Evolutionary conservation across 169 alveolate species (phyloP).

Genomic region (Cryptosporidium meleagridis): DNA sequence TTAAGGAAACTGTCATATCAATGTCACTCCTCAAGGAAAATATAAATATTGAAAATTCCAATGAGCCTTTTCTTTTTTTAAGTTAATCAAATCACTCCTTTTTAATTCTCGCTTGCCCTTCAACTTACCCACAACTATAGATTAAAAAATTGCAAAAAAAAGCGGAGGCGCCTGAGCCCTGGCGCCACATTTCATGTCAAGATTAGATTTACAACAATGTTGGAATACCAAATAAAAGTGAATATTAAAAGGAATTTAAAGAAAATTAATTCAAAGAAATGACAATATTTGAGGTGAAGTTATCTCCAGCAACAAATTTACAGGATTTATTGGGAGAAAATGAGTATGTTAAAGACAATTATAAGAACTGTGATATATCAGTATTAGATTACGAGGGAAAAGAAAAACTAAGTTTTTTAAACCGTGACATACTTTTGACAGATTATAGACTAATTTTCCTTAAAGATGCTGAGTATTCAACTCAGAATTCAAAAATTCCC

Average conservation of each 20-base stretch:
- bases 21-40: background rate
- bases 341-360: slow-evolving; percentile 33
- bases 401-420: background rate
- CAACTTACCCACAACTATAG: background rate
- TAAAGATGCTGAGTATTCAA: background rate
- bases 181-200: slow-evolving; percentile 13
- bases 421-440: slow-evolving; percentile 17
- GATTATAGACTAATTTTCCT: slow-evolving; percentile 18
- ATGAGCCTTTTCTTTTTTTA: background rate
- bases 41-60: background rate
- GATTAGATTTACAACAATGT: background rate
- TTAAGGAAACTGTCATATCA: slow-evolving; percentile 36
- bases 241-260: background rate
- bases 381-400: background rate
- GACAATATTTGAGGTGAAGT: background rate
- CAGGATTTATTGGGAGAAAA: slow-evolving; percentile 2
- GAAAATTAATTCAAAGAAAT: background rate
- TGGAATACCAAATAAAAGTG: background rate
- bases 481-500: slow-evolving; percentile 26
- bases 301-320: background rate
- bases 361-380: slow-evolving; percentile 4
- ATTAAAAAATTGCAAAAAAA: background rate
- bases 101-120: background rate
- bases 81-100: background rate
- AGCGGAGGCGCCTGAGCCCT: background rate